Percentiles rank a stretch among this genome's conserved stretches.
Conservation (phyloP, 1,284 basidiomycete genomes). For the Malassezia globosa region DNA sequence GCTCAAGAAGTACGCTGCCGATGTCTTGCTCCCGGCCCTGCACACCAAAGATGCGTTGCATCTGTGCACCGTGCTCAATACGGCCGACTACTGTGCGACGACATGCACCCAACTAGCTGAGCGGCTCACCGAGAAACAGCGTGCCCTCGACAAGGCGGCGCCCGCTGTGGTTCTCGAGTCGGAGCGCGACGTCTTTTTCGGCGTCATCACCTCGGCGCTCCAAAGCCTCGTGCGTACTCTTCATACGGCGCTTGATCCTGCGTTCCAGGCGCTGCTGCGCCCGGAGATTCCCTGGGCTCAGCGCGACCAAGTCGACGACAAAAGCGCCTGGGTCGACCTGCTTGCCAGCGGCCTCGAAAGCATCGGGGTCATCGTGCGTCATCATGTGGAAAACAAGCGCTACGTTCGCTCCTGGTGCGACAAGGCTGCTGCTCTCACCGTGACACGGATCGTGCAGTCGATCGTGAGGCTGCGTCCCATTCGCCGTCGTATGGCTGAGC, state of each 20-base stretch:
- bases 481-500: conserved; percentile 22
- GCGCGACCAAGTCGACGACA: conserved; percentile 18
- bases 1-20: conserved; percentile 83
- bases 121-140: conserved; percentile 71
- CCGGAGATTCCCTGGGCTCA: conserved; percentile 32
- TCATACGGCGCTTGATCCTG: conserved; percentile 29
- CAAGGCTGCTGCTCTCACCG: conserved; percentile 29
- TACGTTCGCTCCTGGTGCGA: conserved; percentile 43
- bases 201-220: conserved; percentile 29
- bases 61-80: conserved; percentile 68
- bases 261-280: conserved; percentile 37
- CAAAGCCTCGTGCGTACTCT: conserved; percentile 29
- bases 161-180: conserved; percentile 60
- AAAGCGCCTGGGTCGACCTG: conserved; percentile 34
- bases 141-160: conserved; percentile 60
- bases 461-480: conserved; percentile 36
- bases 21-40: conserved; percentile 57
- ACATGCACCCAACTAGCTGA: conserved; percentile 88
- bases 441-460: conserved; percentile 24
- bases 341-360: conserved; percentile 34
- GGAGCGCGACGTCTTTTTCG: conserved; percentile 69
- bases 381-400: conserved; percentile 43
- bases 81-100: conserved; percentile 89
- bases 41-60: conserved; percentile 49
- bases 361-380: conserved; percentile 37